These are phyloP conservation scores for Annulohypoxylon nitens DNA, from an alignment of 495 filamentous ascomycete genomes.

Conservation along the genomic window DNA sequence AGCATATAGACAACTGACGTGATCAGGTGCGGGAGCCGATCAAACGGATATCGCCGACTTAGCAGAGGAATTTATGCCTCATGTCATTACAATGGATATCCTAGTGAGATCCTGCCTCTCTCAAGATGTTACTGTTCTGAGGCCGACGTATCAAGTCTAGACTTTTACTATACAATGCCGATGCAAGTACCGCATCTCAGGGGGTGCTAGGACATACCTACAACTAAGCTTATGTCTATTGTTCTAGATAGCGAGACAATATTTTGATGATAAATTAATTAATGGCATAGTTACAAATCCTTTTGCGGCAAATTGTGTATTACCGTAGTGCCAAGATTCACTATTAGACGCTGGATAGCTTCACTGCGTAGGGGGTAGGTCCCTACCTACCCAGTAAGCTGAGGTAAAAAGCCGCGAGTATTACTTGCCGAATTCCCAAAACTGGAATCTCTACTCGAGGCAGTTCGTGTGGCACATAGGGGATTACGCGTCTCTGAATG, in stretches of 20 bases:
- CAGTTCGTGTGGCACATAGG: background rate
- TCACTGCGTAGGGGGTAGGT: background rate
- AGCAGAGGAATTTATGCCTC: too few relatives aligned
- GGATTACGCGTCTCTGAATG: background rate
- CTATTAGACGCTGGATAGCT: background rate
- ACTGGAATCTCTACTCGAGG: background rate
- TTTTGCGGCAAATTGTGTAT: background rate
- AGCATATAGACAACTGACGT: background rate
- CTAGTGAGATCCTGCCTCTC: background rate
- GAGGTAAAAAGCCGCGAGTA: background rate
- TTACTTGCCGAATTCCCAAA: background rate
- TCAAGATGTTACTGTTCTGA: background rate
- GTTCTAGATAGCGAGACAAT: background rate
- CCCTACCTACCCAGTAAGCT: background rate
- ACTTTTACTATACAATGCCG: background rate
- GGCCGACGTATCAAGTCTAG: background rate
- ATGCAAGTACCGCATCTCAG: background rate
- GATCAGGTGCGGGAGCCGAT: slow-evolving; percentile 15
- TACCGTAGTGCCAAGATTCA: background rate
- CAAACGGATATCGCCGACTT: background rate
- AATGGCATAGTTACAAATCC: background rate
- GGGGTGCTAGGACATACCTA: background rate
- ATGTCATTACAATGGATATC: too few relatives aligned
- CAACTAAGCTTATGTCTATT: background rate
- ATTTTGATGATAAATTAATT: background rate